phyloP scores from a whole-genome alignment of 768 basidiomycete genomes.

The Collybiopsis luxurians region DNA sequence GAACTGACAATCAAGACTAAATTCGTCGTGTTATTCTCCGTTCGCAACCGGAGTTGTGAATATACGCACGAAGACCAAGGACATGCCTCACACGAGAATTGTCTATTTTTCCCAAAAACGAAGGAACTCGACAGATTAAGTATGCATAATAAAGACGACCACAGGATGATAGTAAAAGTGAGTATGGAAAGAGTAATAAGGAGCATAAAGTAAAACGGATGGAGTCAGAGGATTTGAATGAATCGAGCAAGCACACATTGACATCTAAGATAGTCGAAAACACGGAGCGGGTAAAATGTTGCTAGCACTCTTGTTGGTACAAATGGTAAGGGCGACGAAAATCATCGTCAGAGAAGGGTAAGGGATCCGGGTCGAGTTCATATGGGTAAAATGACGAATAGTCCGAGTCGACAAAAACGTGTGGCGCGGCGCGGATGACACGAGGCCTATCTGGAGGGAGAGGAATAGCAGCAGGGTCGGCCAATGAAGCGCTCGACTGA shows the following conservation, averaged over 20 bases:
- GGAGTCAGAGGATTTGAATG: constrained; percentile 21
- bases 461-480: constrained; percentile 49
- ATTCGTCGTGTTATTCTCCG: too few relatives aligned
- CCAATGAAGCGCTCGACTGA: constrained; percentile 53
- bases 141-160: constrained; percentile 1
- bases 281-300: not conserved
- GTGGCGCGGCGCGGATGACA: constrained; percentile 42
- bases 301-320: constrained; percentile 62
- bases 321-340: constrained; percentile 47
- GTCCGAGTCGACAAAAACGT: constrained; percentile 62
- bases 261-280: constrained; percentile 7
- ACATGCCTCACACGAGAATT: not conserved
- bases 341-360: constrained; percentile 65
- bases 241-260: not conserved
- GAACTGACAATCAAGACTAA: too few relatives aligned
- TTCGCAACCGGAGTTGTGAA: too few relatives aligned
- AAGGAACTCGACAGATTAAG: not conserved
- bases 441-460: constrained; percentile 50
- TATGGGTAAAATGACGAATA: constrained; percentile 62
- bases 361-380: constrained; percentile 68
- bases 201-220: constrained; percentile 19
- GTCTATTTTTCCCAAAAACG: too few relatives aligned
- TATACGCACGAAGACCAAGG: not conserved
- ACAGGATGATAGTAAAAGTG: constrained; percentile 2
- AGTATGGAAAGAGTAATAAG: constrained; percentile 18